Percentiles rank a stretch among this genome's conserved stretches.
phyloP scores from a whole-genome alignment of 805 yeast genomes.

The Torulaspora quercuum region DNA sequence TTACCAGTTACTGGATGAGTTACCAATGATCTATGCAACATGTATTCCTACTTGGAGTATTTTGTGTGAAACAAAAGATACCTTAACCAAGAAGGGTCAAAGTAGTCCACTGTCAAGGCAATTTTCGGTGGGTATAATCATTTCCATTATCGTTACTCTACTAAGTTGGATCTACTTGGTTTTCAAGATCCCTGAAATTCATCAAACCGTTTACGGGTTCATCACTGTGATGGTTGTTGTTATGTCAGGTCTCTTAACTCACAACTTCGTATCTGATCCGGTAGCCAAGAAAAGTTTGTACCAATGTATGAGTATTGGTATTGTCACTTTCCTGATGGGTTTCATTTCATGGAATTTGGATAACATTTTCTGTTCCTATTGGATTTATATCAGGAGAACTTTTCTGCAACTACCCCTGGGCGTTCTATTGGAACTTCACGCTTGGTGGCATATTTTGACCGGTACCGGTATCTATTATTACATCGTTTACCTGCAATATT shows the following conservation, averaged over 20 bases:
- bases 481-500: slow-evolving; percentile 71
- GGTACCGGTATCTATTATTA: slow-evolving; percentile 86
- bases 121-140: slow-evolving; percentile 13
- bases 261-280: slow-evolving; percentile 53
- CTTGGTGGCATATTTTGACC: slow-evolving; percentile 94
- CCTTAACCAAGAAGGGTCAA: slow-evolving; percentile 10
- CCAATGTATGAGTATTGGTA: slow-evolving; percentile 55
- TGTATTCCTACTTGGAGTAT: slow-evolving; percentile 90
- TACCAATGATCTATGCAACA: slow-evolving; percentile 98
- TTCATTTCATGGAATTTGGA: slow-evolving; percentile 87
- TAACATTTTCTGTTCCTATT: slow-evolving; percentile 66
- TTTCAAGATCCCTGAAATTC: slow-evolving; percentile 79
- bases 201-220: slow-evolving; percentile 78
- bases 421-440: slow-evolving; percentile 82
- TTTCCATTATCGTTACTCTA: slow-evolving; percentile 19
- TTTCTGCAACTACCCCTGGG: slow-evolving; percentile 78
- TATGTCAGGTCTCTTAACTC: slow-evolving; percentile 53
- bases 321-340: slow-evolving; percentile 64
- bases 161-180: slow-evolving; percentile 54
- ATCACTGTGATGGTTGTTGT: slow-evolving; percentile 68
- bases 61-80: slow-evolving; percentile 52
- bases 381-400: slow-evolving; percentile 56
- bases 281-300: slow-evolving; percentile 48
- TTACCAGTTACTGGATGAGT: slow-evolving; percentile 87
- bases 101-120: slow-evolving; percentile 18